Conservation (phyloP, 2,329 filamentous ascomycete species). For the Apiospora aurea region DNA sequence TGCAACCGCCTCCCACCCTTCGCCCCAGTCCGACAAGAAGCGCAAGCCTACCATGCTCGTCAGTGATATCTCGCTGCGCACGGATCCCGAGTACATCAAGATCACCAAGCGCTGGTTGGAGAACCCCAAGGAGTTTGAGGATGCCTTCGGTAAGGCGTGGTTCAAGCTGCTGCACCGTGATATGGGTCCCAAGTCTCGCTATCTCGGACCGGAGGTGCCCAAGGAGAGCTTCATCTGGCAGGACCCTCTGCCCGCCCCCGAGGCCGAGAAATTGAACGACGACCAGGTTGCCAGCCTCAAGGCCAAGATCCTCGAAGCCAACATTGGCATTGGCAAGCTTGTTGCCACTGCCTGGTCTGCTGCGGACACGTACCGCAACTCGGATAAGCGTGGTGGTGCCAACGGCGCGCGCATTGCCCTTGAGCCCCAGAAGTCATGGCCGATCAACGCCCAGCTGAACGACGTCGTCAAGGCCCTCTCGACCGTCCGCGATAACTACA, state of each 20-base stretch:
- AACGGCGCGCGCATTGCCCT: conserved; percentile 82
- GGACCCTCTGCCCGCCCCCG: conserved; percentile 69
- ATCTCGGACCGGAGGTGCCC: conserved; percentile 78
- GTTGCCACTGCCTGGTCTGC: conserved; percentile 73
- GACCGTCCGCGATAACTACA: conserved; percentile 71
- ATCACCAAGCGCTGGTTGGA: conserved; percentile 74
- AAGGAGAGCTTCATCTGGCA: conserved; percentile 76
- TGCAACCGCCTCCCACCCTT: conserved; percentile 70
- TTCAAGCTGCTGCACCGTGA: conserved; percentile 87
- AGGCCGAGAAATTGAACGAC: conserved; percentile 66
- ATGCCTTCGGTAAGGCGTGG: conserved; percentile 78
- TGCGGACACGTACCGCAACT: conserved; percentile 74
- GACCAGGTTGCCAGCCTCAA: conserved; percentile 71
- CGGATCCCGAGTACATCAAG: conserved; percentile 77
- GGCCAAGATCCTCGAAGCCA: conserved; percentile 70
- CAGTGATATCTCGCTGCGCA: conserved; percentile 74
- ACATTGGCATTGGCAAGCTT: conserved; percentile 66
- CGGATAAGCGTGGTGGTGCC: conserved; percentile 83
- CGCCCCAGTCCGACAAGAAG: conserved; percentile 74
- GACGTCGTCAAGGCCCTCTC: conserved; percentile 69
- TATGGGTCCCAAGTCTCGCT: conserved; percentile 74
- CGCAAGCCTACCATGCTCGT: conserved; percentile 80
- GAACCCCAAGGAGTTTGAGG: conserved; percentile 71
- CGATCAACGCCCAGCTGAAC: conserved; percentile 73
- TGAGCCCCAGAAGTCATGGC: conserved; percentile 74